Percentiles rank a stretch among this genome's conserved stretches.
Conservation (phyloP, 768 basidiomycete species). For the Paxillus rubicundulus region DNA sequence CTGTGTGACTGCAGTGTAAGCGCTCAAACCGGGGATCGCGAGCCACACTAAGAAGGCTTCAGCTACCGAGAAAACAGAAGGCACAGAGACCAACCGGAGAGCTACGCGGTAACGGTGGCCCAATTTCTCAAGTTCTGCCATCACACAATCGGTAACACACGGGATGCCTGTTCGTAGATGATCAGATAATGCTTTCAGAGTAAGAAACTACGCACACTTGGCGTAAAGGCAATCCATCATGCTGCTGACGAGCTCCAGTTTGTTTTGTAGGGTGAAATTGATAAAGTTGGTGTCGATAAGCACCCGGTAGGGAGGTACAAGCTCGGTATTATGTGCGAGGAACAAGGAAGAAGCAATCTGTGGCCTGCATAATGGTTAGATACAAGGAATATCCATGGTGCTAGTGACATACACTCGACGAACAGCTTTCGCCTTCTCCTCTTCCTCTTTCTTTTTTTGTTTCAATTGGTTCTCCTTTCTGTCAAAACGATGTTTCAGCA, state of each 20-base stretch:
- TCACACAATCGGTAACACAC: constrained; percentile 98
- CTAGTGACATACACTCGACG: constrained; percentile 66
- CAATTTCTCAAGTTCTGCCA: constrained; percentile 97
- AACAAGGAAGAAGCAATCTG: constrained; percentile 91
- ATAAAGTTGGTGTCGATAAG: constrained; percentile 99
- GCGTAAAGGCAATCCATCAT: constrained; percentile 99
- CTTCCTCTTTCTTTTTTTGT: constrained; percentile 80
- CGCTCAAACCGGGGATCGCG: constrained; percentile 97
- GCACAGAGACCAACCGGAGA: constrained; percentile 60
- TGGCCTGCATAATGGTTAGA: constrained; percentile 44
- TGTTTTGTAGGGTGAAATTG: constrained; percentile 98
- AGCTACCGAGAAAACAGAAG: background rate
- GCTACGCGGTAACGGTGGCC: constrained; percentile 95
- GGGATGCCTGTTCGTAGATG: constrained; percentile 71
- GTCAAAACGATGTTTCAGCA: constrained; percentile 11
- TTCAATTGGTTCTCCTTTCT: constrained; percentile 95
- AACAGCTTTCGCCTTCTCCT: constrained; percentile 73
- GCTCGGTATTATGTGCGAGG: constrained; percentile 90
- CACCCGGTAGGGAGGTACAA: constrained; percentile 95
- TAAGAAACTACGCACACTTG: constrained; percentile 64
- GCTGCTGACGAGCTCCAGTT: constrained; percentile 90
- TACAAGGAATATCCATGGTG: background rate
- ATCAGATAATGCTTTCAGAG: constrained; percentile 2
- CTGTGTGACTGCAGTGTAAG: constrained; percentile 85
- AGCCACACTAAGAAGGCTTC: constrained; percentile 67